phyloP scores from a whole-genome alignment of 345 rosid species.

The Diplotaxis tenuifolia region DNA sequence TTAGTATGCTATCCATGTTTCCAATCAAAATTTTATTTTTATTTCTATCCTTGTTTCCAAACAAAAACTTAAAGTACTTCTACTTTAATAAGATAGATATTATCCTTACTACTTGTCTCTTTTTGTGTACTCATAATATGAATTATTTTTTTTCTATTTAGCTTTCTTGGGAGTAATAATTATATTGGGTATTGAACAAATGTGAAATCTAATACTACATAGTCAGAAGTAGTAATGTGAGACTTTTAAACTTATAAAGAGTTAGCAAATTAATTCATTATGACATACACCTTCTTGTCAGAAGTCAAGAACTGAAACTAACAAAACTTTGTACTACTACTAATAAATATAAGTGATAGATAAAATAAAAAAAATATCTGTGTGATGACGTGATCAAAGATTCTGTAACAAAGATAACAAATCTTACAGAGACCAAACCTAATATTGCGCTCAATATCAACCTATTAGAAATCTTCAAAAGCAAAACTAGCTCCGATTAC shows the following conservation, averaged over 20 bases:
- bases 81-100: too few relatives aligned
- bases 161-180: neutral
- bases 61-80: too few relatives aligned
- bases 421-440: conserved; percentile 34
- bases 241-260: neutral
- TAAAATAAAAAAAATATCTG: conserved; percentile 35
- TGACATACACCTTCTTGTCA: conserved; percentile 60
- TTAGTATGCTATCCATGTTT: too few relatives aligned
- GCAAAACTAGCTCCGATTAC: neutral
- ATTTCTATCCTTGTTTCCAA: too few relatives aligned
- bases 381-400: conserved; percentile 73
- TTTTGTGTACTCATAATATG: neutral
- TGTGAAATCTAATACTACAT: conserved; percentile 23
- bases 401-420: conserved; percentile 50
- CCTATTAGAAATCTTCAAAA: neutral
- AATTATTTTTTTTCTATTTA: neutral
- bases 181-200: conserved; percentile 29
- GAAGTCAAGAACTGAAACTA: conserved; percentile 52
- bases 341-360: conserved; percentile 2
- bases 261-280: conserved; percentile 17
- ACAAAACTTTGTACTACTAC: conserved; percentile 3
- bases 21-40: neutral
- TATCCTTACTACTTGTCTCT: neutral
- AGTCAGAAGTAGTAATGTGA: conserved; percentile 23
- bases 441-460: conserved; percentile 40